These are phyloP conservation scores for Cutaneotrichosporon dermatis DNA, from an alignment of 1,284 basidiomycete genomes.

Conservation along the genomic window DNA sequence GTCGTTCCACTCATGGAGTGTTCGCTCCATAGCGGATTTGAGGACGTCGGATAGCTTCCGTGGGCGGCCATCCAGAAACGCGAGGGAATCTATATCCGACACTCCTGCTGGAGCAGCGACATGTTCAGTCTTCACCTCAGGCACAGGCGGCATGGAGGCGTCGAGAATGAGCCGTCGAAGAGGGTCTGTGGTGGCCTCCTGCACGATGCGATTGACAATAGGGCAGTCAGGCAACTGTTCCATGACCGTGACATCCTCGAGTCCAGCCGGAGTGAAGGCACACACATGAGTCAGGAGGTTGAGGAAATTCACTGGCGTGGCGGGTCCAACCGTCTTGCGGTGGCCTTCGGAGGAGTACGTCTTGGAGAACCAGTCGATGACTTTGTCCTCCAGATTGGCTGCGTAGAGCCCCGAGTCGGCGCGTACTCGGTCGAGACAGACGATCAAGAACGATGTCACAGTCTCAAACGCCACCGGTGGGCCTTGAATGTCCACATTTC, in stretches of 20 bases:
- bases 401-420: slow-evolving; percentile 75
- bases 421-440: slow-evolving; percentile 62
- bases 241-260: slow-evolving; percentile 12
- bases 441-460: slow-evolving; percentile 71
- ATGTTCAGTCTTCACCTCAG: background rate
- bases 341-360: slow-evolving; percentile 52
- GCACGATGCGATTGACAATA: slow-evolving; percentile 59
- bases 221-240: slow-evolving; percentile 60
- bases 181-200: slow-evolving; percentile 57
- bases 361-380: slow-evolving; percentile 67
- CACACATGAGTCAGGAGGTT: slow-evolving; percentile 61
- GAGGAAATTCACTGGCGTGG: slow-evolving; percentile 61
- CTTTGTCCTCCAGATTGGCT: slow-evolving; percentile 75
- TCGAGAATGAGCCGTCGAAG: slow-evolving; percentile 67
- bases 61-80: slow-evolving; percentile 52
- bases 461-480: slow-evolving; percentile 78
- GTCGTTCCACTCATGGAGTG: slow-evolving; percentile 55
- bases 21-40: slow-evolving; percentile 57
- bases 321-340: slow-evolving; percentile 51
- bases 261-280: slow-evolving; percentile 45
- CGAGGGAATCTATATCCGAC: slow-evolving; percentile 41
- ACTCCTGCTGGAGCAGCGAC: background rate
- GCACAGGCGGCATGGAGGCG: slow-evolving; percentile 56
- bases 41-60: slow-evolving; percentile 64
- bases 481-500: slow-evolving; percentile 79